A percentile compares a stretch with the other conserved stretches of the same genome.
Conservation (phyloP, 768 basidiomycete genomes). For the Rhizopogon roseolus region DNA sequence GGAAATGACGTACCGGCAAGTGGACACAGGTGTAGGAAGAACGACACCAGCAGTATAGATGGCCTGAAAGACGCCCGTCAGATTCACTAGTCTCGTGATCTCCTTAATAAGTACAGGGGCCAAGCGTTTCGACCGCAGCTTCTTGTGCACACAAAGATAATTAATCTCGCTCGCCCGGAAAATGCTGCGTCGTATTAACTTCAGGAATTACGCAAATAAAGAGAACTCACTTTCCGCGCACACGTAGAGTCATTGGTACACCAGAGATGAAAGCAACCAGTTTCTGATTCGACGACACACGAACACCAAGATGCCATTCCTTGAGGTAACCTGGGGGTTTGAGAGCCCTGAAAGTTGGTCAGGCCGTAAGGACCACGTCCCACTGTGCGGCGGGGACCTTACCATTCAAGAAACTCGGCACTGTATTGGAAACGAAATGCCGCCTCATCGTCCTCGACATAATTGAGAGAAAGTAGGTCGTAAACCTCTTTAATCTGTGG, state of each 20-base stretch:
- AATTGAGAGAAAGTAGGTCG: conserved; percentile 85
- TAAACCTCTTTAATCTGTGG: conserved; percentile 85
- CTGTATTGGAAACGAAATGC: conserved; percentile 97
- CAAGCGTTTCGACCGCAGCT: conserved; percentile 89
- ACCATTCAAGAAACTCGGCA: conserved; percentile 93
- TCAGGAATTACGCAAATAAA: background rate
- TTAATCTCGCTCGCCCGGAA: conserved; percentile 89
- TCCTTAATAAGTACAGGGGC: conserved; percentile 97
- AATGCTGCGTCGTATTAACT: conserved; percentile 36
- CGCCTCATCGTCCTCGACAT: conserved; percentile 95
- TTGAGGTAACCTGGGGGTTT: conserved; percentile 89
- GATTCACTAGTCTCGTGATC: conserved; percentile 87
- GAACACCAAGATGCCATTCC: conserved; percentile 96
- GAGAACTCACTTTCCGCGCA: conserved; percentile 69
- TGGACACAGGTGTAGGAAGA: conserved; percentile 88
- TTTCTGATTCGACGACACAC: conserved; percentile 86
- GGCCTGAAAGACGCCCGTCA: conserved; percentile 91
- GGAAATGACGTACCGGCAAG: conserved; percentile 54
- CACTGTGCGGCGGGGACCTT: conserved; percentile 8
- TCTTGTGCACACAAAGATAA: conserved; percentile 97
- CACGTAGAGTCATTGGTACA: conserved; percentile 81
- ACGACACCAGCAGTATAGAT: conserved; percentile 95
- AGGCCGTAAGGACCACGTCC: background rate
- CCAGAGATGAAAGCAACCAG: conserved; percentile 97
- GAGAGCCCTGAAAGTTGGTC: conserved; percentile 63